Conservation (phyloP, 2,329 filamentous ascomycete species). For the Clonostachys sp. region DNA sequence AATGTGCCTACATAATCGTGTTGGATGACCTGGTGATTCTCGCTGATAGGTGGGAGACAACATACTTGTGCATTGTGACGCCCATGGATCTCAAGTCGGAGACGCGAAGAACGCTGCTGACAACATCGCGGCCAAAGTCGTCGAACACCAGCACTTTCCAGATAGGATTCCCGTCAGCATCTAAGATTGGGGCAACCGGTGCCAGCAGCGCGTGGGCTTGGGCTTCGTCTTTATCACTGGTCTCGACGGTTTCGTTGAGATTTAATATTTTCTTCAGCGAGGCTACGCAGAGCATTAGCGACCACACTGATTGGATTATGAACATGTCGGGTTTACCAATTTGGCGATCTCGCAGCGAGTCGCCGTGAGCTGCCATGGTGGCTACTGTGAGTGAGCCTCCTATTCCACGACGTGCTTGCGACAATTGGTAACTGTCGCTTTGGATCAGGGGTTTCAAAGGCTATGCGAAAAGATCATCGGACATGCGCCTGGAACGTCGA, state of each 20-base stretch:
- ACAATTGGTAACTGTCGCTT: too few relatives aligned
- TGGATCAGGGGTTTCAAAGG: too few relatives aligned
- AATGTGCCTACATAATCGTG: constrained; percentile 60
- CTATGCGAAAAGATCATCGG: too few relatives aligned
- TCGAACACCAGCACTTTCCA: constrained; percentile 99
- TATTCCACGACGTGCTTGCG: too few relatives aligned
- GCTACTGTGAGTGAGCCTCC: background rate
- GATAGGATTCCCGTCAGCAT: constrained; percentile 84
- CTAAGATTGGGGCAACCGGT: constrained; percentile 74
- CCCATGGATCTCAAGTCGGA: constrained; percentile 90
- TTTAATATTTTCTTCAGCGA: constrained; percentile 96
- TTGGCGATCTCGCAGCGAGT: constrained; percentile 45
- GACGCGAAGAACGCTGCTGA: constrained; percentile 91
- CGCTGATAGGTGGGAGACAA: background rate
- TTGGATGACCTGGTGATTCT: constrained; percentile 12
- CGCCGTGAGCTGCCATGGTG: constrained; percentile 40
- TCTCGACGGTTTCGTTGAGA: constrained; percentile 70
- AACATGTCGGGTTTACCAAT: constrained; percentile 27
- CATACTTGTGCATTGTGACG: constrained; percentile 91
- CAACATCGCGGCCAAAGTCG: constrained; percentile 84
- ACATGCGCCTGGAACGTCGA: too few relatives aligned
- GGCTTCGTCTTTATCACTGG: constrained; percentile 58
- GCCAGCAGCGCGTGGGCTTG: constrained; percentile 60
- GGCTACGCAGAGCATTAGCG: constrained; percentile 40
- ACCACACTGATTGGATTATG: background rate